Conservation (phyloP, 345 rosid genomes). For the Isatis tinctoria region DNA sequence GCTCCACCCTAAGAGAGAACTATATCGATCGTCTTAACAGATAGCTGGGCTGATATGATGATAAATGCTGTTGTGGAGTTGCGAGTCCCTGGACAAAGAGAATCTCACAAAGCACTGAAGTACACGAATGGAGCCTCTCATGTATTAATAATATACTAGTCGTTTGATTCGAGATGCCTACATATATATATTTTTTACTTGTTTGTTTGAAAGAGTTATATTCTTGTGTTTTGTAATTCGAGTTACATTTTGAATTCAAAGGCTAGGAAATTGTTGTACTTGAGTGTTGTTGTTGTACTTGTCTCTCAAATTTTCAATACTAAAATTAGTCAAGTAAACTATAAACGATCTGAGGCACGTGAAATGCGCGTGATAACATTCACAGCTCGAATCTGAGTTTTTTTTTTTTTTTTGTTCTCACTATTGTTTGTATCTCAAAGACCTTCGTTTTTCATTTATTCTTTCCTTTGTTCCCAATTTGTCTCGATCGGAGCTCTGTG, state of each 20-base stretch:
- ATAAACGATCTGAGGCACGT: slow-evolving; percentile 15
- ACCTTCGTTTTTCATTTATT: slow-evolving; percentile 8
- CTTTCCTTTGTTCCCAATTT: neutral
- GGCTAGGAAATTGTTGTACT: neutral
- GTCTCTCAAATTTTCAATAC: slow-evolving; percentile 1
- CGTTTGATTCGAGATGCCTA: neutral
- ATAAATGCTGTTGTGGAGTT: neutral
- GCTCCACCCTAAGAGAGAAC: neutral
- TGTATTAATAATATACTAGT: neutral
- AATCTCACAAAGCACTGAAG: neutral
- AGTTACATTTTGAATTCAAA: neutral
- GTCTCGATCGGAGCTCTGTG: slow-evolving; percentile 23
- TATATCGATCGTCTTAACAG: neutral
- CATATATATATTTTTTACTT: neutral
- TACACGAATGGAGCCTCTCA: neutral
- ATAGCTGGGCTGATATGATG: neutral
- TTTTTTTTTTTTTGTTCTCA: neutral
- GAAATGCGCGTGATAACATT: slow-evolving; percentile 20
- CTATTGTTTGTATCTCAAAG: neutral
- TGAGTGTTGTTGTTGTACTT: neutral
- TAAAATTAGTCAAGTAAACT: no score
- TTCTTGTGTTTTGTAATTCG: neutral
- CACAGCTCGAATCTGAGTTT: slow-evolving; percentile 22
- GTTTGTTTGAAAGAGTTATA: neutral
- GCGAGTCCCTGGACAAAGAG: neutral